Conservation (phyloP, 257 asterid species). For the Solanum chmielewskii region DNA sequence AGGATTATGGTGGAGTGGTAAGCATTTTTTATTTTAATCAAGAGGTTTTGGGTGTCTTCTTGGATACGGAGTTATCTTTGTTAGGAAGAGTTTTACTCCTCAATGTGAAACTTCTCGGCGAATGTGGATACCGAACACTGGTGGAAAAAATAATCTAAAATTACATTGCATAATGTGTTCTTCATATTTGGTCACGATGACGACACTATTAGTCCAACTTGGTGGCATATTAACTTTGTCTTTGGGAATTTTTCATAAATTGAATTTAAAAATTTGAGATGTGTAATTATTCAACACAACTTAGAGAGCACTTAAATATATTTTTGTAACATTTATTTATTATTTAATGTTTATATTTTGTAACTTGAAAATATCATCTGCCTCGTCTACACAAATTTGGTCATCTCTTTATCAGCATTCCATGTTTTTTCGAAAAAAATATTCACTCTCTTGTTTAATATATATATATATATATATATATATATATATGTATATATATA, state of each 20-base stretch:
- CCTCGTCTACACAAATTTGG: background rate
- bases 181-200: background rate
- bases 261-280: background rate
- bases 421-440: background rate
- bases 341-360: background rate
- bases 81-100: too few relatives aligned
- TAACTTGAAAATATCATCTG: background rate
- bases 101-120: too few relatives aligned
- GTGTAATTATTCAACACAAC: background rate
- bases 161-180: background rate
- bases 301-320: background rate
- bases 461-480: too few relatives aligned
- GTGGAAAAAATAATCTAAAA: background rate
- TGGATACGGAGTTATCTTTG: too few relatives aligned
- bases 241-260: background rate
- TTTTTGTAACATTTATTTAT: background rate
- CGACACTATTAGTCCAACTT: background rate
- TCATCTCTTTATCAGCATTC: background rate
- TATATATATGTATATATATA: too few relatives aligned
- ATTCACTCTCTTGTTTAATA: background rate
- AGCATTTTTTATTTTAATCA: too few relatives aligned
- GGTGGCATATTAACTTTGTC: background rate
- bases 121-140: too few relatives aligned
- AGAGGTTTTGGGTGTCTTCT: too few relatives aligned
- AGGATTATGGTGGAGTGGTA: too few relatives aligned